Base-by-base conservation (phyloP, 208 protist genomes). In the Crithidia acanthocephali region DNA sequence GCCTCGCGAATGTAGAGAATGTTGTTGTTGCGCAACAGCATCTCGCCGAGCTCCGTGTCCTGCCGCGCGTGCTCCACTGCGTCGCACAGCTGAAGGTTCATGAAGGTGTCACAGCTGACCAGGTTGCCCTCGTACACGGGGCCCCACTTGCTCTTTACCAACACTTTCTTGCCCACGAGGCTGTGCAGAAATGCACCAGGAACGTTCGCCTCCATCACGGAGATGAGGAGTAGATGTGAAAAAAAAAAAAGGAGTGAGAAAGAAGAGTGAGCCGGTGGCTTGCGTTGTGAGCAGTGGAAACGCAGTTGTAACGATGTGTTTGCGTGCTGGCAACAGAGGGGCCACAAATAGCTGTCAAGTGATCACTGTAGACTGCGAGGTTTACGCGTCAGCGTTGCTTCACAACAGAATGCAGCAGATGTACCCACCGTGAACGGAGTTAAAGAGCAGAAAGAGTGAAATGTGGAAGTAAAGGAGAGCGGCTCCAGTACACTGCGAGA, bases 61-160 rank as follows among this genome's bases (percentile, higher is more conserved):
- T 91, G 79, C 68, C 89, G 89, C 15, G 84, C 80, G 62, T 84
- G 83, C 68, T 97, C 92, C 15, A 92, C 80, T 0, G 84, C 80
- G 58, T 94, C 86, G 47, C 79, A 73, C 15, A 98, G 84, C 80
- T 99, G 98, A 32, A 99, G 75, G 76, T 99, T 99, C 98, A 99
- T 99, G 84, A 99, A 99, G 20, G 85, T 64, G 74, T 99, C 98
- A 28, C 94, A 91, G 30, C 98, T 98, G 25, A 98, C 87, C 2
- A 99, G 80, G 25, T 87, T 88, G 13, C 98, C 98, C 74, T 93
- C 90, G 85, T 99, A 99, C 74, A 99, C 96, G 51, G 98, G 97
- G 28, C 98, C 98, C 98, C 98, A 99, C 83, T 99, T 99, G 62
- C 98, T 97, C 83, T 99, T 99, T 20, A 99, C 95, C 15, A 97